phyloP scores from a whole-genome alignment of 371 early-diverging fungal species.

The Mucor racemosus region DNA sequence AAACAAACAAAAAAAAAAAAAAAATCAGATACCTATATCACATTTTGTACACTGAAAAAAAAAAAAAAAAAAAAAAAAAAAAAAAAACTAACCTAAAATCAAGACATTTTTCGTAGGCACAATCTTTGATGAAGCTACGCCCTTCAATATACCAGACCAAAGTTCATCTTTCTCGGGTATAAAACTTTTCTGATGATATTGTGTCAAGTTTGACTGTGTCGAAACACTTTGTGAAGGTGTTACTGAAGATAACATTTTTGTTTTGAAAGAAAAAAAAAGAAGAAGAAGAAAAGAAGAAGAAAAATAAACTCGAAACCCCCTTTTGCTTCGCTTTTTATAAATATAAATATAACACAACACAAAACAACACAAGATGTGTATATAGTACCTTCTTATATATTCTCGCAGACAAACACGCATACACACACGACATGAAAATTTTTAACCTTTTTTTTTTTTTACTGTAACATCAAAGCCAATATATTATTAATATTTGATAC shows the following conservation, averaged over 20 bases:
- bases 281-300: not conserved
- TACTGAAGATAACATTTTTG: slow-evolving; percentile 27
- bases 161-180: slow-evolving; percentile 63
- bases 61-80: not conserved
- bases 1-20: too few species aligned
- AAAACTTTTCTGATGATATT: slow-evolving; percentile 14
- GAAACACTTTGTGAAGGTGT: slow-evolving; percentile 38
- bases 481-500: too few species aligned
- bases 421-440: slow-evolving; percentile 7
- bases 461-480: too few species aligned
- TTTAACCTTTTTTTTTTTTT: not conserved
- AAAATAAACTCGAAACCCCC: slow-evolving; percentile 5
- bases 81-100: slow-evolving; percentile 59
- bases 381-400: not conserved
- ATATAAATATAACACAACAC: slow-evolving; percentile 4
- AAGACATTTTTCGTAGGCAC: slow-evolving; percentile 75
- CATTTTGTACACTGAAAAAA: not conserved
- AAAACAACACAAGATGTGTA: not conserved
- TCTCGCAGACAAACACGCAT: slow-evolving; percentile 1
- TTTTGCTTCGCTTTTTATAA: slow-evolving; percentile 5
- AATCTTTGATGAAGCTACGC: slow-evolving; percentile 72
- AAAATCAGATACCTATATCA: too few species aligned
- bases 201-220: slow-evolving; percentile 28
- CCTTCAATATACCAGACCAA: slow-evolving; percentile 78
- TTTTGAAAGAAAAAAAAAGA: slow-evolving; percentile 3